phyloP scores from a whole-genome alignment of 352 stramenopile species.

The Phytopythium mirpurense region DNA sequence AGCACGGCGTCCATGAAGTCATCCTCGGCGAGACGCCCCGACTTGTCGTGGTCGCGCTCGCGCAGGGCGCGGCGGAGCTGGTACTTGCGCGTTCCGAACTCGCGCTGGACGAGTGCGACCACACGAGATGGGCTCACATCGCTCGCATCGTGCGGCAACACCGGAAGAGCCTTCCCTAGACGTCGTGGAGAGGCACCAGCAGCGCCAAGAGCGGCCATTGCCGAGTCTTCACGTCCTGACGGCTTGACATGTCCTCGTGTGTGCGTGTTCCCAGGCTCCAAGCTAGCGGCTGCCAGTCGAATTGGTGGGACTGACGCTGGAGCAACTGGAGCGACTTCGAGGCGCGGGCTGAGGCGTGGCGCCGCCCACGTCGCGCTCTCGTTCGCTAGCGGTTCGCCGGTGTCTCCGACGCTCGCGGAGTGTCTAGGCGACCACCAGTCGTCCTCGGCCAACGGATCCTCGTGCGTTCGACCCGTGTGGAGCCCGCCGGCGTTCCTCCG shows the following conservation, averaged over 20 bases:
- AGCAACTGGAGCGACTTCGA: background rate
- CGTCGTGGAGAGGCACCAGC: background rate
- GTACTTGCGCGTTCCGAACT: constrained; percentile 65
- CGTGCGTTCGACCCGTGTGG: background rate
- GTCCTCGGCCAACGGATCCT: background rate
- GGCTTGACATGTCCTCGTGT: no score
- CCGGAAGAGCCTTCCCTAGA: background rate
- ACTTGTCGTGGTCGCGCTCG: constrained; percentile 51
- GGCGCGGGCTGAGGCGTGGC: background rate
- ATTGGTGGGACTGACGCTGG: background rate
- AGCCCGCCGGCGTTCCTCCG: background rate
- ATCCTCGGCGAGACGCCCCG: constrained; percentile 52
- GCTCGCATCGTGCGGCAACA: background rate
- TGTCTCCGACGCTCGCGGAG: background rate
- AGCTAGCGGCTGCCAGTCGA: background rate
- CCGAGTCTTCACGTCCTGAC: no score
- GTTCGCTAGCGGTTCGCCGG: background rate
- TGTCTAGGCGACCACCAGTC: constrained; percentile 1
- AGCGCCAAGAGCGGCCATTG: no score
- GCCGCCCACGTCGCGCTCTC: background rate
- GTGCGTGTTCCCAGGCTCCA: background rate
- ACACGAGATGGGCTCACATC: background rate
- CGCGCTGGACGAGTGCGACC: constrained; percentile 24
- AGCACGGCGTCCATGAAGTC: constrained; percentile 74
- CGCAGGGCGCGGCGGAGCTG: constrained; percentile 61